Base-by-base conservation (phyloP, 2,329 filamentous ascomycete species). In the Xylaria sp. region DNA sequence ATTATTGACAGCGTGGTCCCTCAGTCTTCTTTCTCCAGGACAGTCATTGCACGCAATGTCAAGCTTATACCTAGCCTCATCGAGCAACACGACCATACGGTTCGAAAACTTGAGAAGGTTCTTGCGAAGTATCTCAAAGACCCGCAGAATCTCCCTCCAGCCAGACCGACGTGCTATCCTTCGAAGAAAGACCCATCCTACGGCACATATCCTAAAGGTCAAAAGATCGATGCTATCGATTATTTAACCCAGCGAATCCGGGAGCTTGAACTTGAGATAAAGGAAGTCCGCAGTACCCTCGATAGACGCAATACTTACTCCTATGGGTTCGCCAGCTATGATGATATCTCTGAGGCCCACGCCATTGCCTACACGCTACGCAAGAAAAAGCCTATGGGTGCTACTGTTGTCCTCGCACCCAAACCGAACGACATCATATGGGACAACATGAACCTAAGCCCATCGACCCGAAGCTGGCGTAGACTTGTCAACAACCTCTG, bases 291-390 rank as follows among this genome's bases (percentile, higher is more conserved):
- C 13, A 87, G 89, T 48, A 90, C 90, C 0, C 90, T 99, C 8
- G 95, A 98, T 81, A 94, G 91, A 79, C 90, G 94, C 59, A 93
- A 95, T 78, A 91, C 94, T 18, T 92, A 97, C 87, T 87, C 93
- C 0, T 99, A 94, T 77, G 96, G 96, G 0, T 99, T 99, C 78
- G 94, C 95, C 9, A 98, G 94, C 75, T 99, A 96, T 82, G 90
- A 95, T 51, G 91, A 91, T 51, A 97, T 99, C 65, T 87, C 90
- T 67, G 93, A 97, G 75, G 94, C 96, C 0, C 96, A 99, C 77
- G 89, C 88, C 23, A 94, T 97, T 71, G 96, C 94, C 12, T 97
- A 92, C 81, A 88, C 90, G 10, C 89, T 92, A 25, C 92, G 92
- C 67, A 92, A 90, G 58, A 96, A 96, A 83, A 92, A 91, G 74